A percentile compares a stretch with the other conserved stretches of the same genome.
phyloP scores from a whole-genome alignment of 768 basidiomycete genomes.

The Russula lepida region DNA sequence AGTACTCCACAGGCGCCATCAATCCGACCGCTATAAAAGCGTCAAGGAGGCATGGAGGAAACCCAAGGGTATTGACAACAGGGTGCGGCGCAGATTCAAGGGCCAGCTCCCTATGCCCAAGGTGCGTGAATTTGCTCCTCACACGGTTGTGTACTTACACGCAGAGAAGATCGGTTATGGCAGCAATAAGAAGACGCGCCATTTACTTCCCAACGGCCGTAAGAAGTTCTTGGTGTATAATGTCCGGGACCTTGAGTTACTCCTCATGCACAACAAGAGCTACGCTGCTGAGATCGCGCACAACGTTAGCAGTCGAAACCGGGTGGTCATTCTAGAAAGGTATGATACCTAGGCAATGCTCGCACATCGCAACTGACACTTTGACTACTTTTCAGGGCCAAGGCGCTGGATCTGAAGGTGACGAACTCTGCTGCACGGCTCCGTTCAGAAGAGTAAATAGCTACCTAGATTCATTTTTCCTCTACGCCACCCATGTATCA shows the following conservation, averaged over 20 bases:
- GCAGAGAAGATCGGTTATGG: slow-evolving; percentile 68
- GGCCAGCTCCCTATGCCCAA: slow-evolving; percentile 96
- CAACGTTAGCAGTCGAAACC: slow-evolving; percentile 92
- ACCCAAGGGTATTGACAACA: slow-evolving; percentile 99
- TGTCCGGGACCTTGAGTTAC: slow-evolving; percentile 85
- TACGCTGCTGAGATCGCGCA: slow-evolving; percentile 97
- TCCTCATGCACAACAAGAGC: slow-evolving; percentile 96
- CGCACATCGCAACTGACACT: background rate
- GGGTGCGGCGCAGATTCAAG: slow-evolving; percentile 91
- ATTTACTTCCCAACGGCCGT: slow-evolving; percentile 90
- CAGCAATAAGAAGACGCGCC: slow-evolving; percentile 92
- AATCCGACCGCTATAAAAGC: slow-evolving; percentile 94
- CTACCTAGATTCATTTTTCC: slow-evolving; percentile 31
- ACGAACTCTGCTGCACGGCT: slow-evolving; percentile 89
- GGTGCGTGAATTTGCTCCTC: slow-evolving; percentile 35
- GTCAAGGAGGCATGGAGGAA: slow-evolving; percentile 99
- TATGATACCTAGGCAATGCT: slow-evolving; percentile 24
- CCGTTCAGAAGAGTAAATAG: slow-evolving; percentile 83
- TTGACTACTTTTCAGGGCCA: slow-evolving; percentile 45
- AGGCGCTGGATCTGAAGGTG: slow-evolving; percentile 83
- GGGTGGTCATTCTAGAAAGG: slow-evolving; percentile 84
- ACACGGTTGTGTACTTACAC: background rate
- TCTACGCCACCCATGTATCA: slow-evolving; percentile 42
- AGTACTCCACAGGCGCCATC: slow-evolving; percentile 67
- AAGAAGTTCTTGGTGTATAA: slow-evolving; percentile 96